phyloP scores from a whole-genome alignment of 2,329 filamentous ascomycete genomes.

The Pseudopithomyces chartarum region DNA sequence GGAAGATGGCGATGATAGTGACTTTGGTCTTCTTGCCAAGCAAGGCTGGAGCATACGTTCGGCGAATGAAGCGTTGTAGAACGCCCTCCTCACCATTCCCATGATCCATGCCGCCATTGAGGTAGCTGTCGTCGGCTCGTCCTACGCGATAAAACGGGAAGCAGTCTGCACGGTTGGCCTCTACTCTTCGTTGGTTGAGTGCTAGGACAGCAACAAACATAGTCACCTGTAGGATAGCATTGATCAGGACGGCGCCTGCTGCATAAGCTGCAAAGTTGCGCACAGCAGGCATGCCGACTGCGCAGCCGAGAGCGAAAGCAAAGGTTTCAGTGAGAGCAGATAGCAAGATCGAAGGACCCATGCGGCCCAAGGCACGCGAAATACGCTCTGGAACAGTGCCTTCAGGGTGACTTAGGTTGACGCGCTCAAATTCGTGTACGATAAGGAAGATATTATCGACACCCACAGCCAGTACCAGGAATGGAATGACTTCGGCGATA shows the following conservation, averaged over 20 bases:
- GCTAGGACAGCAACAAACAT: slow-evolving; percentile 94
- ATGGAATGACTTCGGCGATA: slow-evolving; percentile 97
- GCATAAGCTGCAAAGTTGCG: slow-evolving; percentile 97
- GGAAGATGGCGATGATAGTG: slow-evolving; percentile 76
- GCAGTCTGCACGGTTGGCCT: slow-evolving; percentile 87
- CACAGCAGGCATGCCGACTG: slow-evolving; percentile 97
- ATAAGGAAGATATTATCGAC: slow-evolving; percentile 99
- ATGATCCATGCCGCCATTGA: slow-evolving; percentile 66
- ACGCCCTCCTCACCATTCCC: slow-evolving; percentile 82
- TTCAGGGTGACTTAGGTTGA: slow-evolving; percentile 90
- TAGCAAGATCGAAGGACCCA: slow-evolving; percentile 94
- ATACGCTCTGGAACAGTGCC: slow-evolving; percentile 85
- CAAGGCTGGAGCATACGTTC: slow-evolving; percentile 81
- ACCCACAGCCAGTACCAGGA: slow-evolving; percentile 92
- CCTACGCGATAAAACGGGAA: slow-evolving; percentile 86
- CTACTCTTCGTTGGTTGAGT: slow-evolving; percentile 88
- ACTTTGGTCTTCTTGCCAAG: slow-evolving; percentile 82
- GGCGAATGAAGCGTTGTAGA: slow-evolving; percentile 87
- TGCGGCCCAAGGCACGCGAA: slow-evolving; percentile 86
- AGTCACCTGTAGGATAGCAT: slow-evolving; percentile 93
- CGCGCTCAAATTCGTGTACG: slow-evolving; percentile 95
- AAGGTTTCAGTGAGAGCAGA: slow-evolving; percentile 94
- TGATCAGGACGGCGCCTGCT: slow-evolving; percentile 94
- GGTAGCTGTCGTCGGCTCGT: slow-evolving; percentile 71
- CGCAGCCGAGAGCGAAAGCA: slow-evolving; percentile 88